Conservation (phyloP, 176 grass and related monocot species). For the Bothriochloa decipiens region DNA sequence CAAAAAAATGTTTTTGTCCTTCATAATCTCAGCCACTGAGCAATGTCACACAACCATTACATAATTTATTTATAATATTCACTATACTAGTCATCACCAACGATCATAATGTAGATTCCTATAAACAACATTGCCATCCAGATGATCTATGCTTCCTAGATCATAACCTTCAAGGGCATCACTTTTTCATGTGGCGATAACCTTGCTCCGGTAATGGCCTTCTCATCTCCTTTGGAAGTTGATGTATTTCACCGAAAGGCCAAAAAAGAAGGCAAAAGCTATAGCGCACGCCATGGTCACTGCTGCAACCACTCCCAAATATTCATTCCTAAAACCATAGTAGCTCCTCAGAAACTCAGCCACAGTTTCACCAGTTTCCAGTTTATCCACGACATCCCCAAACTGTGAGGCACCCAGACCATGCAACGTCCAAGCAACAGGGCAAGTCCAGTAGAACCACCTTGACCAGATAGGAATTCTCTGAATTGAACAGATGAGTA, state of each 20-base stretch:
- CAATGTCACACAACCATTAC: too few relatives aligned
- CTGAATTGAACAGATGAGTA: slow-evolving; percentile 8
- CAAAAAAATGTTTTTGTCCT: too few relatives aligned
- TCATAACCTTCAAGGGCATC: neutral
- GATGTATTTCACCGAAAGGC: slow-evolving; percentile 33
- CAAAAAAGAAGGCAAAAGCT: slow-evolving; percentile 31
- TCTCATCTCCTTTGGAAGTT: slow-evolving; percentile 47
- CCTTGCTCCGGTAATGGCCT: neutral
- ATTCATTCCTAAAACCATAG: slow-evolving; percentile 44
- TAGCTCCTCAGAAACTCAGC: slow-evolving; percentile 31
- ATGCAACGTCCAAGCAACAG: slow-evolving; percentile 44
- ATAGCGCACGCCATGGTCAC: slow-evolving; percentile 13
- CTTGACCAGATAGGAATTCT: slow-evolving; percentile 39
- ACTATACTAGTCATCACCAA: too few relatives aligned
- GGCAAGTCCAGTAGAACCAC: slow-evolving; percentile 41
- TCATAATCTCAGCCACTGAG: too few relatives aligned
- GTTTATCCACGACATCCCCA: slow-evolving; percentile 39
- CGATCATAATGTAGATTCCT: too few relatives aligned
- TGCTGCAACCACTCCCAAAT: slow-evolving; percentile 14
- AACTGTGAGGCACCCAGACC: slow-evolving; percentile 40
- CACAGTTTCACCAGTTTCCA: slow-evolving; percentile 41
- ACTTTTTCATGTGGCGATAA: neutral
- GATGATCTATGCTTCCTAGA: neutral
- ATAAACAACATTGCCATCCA: neutral
- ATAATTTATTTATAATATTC: too few relatives aligned